Percentiles rank a stretch among this genome's conserved stretches.
Evolutionary conservation across 192 early-diverging fungal species (phyloP).

Genomic region (Coemansia sp.): DNA sequence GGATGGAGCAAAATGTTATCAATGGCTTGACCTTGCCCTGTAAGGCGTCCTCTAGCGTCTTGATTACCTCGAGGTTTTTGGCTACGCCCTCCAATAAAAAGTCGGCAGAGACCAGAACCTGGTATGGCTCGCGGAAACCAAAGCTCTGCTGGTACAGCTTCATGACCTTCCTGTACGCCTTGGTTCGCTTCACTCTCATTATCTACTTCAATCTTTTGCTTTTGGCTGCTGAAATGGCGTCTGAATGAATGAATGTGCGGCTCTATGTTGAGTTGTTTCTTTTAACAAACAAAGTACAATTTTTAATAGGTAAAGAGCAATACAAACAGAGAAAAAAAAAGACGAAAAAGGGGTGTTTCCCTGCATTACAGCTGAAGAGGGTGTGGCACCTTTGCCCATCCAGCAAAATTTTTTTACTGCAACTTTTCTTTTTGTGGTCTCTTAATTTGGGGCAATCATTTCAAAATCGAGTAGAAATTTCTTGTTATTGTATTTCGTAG

Average conservation of each 20-base stretch:
- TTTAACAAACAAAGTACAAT: not conserved
- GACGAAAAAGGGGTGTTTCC: not conserved
- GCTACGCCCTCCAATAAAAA: constrained; percentile 71
- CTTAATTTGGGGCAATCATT: too few species aligned
- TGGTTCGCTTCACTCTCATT: constrained; percentile 85
- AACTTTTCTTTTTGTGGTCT: too few species aligned
- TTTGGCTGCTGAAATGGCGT: too few species aligned
- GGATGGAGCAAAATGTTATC: constrained; percentile 74
- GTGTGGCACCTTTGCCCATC: too few species aligned
- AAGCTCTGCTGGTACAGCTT: constrained; percentile 75
- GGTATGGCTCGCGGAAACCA: constrained; percentile 92
- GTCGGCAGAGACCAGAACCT: constrained; percentile 81
- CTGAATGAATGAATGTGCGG: not conserved
- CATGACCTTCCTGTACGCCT: constrained; percentile 81
- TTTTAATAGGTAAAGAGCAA: not conserved
- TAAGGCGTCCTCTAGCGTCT: constrained; percentile 65
- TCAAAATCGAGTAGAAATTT: too few species aligned
- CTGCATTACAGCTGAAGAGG: too few species aligned
- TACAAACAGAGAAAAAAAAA: not conserved
- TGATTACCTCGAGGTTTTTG: constrained; percentile 64
- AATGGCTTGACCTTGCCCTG: constrained; percentile 65
- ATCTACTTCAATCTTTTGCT: not conserved
- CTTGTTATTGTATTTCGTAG: too few species aligned
- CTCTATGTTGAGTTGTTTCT: not conserved
- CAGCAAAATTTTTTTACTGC: too few species aligned